These are phyloP conservation scores for Hyaloperonospora brassicae DNA, from an alignment of 352 stramenopile species.

Conservation along the genomic window DNA sequence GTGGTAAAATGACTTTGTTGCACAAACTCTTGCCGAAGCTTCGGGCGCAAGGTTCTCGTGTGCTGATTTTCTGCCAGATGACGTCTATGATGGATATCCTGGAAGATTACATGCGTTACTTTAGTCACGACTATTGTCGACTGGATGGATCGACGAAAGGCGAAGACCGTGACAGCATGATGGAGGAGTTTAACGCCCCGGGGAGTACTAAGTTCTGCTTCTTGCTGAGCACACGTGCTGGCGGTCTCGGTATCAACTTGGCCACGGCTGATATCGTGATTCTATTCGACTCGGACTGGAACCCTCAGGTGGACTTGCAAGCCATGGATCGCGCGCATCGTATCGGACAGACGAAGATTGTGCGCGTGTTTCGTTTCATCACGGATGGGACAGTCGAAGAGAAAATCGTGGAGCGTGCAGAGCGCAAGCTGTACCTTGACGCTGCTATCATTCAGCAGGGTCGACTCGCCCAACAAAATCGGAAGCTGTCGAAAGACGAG, in stretches of 20 bases:
- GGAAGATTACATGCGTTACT: slow-evolving; percentile 97
- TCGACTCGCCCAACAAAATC: slow-evolving; percentile 89
- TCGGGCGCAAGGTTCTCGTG: slow-evolving; percentile 81
- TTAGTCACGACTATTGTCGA: slow-evolving; percentile 77
- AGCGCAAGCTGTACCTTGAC: slow-evolving; percentile 98
- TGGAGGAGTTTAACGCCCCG: slow-evolving; percentile 97
- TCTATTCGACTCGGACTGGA: slow-evolving; percentile 97
- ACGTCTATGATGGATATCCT: slow-evolving; percentile 99
- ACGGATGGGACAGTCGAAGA: slow-evolving; percentile 98
- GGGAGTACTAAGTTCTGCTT: slow-evolving; percentile 97
- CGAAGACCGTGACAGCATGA: slow-evolving; percentile 84
- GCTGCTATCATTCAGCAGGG: slow-evolving; percentile 99
- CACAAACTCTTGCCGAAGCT: slow-evolving; percentile 89
- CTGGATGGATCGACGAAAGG: slow-evolving; percentile 80
- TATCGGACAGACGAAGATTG: slow-evolving; percentile 97
- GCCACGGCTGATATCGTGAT: slow-evolving; percentile 98
- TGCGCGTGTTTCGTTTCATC: slow-evolving; percentile 98
- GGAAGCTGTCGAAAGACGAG: slow-evolving; percentile 93
- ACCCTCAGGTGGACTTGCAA: slow-evolving; percentile 97
- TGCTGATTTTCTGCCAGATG: slow-evolving; percentile 99
- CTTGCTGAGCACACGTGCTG: slow-evolving; percentile 93
- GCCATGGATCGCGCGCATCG: slow-evolving; percentile 97
- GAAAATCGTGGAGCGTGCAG: slow-evolving; percentile 97
- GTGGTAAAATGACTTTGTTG: slow-evolving; percentile 96
- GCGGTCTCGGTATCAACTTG: slow-evolving; percentile 97